Evolutionary conservation across 352 stramenopile genomes (phyloP), one percentile per base, ranked within the genome.

Genomic region (Globisporangium irregulare): DNA sequence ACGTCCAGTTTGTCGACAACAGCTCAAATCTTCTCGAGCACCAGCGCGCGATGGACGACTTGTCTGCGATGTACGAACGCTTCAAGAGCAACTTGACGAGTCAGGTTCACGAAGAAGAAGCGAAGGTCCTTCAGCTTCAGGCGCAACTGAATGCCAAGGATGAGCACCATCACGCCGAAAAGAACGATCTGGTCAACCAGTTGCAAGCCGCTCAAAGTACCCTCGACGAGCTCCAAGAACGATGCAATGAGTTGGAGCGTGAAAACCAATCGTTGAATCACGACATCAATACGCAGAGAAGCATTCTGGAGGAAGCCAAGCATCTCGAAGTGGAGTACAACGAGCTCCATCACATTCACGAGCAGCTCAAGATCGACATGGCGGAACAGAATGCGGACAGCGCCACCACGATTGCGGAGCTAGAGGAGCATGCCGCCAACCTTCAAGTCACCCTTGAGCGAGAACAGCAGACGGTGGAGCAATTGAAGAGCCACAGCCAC

Each of bases 371-470:
- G 65, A 74, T 67, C 10, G 64, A 89, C 41, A 51, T 67, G 14
- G 61, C 55, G 38, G 57, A 48, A 4, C 69, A 75, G 61, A 54
- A 81, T 36, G 66, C 74, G 25, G 73, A 78, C 48, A 86, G 80
- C 59, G 69, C 78, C 14, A 72, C 59, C 2, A 59, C 69, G 51
- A 56, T 81, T 32, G 46, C 29, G 3, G 76, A 82, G 12, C 68
- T 90, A 25, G 70, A 86, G 64, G 75, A 87, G n/a, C 74, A 87
- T n/a, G 69, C 86, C 14, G 66, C 70, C 22, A 80, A 90, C 48
- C 64, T 93, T 14, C 81, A 91, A 61, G 76, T 74, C n/a, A 81
- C 87, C 51, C 57, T 93, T 38, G 82, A 82, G 56, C 81, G 73
- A 71, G 73, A 78, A 61, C 85, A 81, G 67, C 78, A 77, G 72